Evolutionary conservation across 73 alveolate species (phyloP).

Genomic region (Tetrahymena thermophila): DNA sequence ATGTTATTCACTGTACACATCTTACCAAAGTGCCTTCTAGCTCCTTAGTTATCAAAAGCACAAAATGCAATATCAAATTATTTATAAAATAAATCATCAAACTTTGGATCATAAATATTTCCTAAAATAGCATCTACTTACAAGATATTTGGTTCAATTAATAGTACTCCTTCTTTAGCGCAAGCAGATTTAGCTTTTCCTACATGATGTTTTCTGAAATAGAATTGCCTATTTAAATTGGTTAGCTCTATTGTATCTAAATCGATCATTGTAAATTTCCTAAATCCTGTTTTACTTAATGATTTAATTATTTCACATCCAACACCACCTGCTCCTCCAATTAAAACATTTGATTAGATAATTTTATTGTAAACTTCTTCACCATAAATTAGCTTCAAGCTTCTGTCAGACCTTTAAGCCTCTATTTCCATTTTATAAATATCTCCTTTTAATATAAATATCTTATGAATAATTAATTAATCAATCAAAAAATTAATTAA

Average conservation of each 20-base stretch:
- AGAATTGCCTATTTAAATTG: slow-evolving; percentile 89
- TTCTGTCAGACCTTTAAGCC: neutral
- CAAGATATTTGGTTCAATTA: slow-evolving; percentile 66
- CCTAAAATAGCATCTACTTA: slow-evolving; percentile 58
- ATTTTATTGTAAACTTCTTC: slow-evolving; percentile 37
- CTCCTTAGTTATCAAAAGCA: slow-evolving; percentile 91
- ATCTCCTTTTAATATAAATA: neutral
- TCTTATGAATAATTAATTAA: too few species aligned
- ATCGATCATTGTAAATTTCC: slow-evolving; percentile 74
- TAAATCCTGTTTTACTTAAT: slow-evolving; percentile 79
- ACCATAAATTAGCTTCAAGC: neutral
- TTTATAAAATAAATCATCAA: slow-evolving; percentile 66
- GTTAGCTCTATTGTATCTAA: slow-evolving; percentile 91
- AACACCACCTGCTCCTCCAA: slow-evolving; percentile 96
- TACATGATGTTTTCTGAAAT: slow-evolving; percentile 83
- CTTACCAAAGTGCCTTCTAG: slow-evolving; percentile 87
- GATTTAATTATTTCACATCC: slow-evolving; percentile 93
- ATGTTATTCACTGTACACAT: slow-evolving; percentile 68
- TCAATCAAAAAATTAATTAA: too few species aligned
- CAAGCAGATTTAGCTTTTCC: slow-evolving; percentile 64
- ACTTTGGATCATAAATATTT: slow-evolving; percentile 53
- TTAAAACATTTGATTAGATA: slow-evolving; percentile 55
- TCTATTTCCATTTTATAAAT: neutral
- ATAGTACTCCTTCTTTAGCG: slow-evolving; percentile 18
- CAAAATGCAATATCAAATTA: slow-evolving; percentile 78